Evolutionary conservation across 352 stramenopile species (phyloP).

Genomic region (Phytophthora idaei): DNA sequence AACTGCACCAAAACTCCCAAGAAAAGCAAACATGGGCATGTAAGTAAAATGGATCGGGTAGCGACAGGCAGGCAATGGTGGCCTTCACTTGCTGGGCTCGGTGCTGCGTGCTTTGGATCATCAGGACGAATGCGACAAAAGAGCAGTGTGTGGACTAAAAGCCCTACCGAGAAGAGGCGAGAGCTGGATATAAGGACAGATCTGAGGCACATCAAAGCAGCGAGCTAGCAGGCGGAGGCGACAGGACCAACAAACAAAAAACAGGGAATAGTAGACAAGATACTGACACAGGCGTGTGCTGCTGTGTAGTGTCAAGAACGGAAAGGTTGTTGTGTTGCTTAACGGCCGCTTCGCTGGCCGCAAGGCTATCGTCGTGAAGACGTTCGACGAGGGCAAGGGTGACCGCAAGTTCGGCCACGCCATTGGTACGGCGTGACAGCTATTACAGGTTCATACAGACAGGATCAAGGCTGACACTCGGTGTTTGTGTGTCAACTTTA

Average conservation of each 20-base stretch:
- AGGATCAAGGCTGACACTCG: conserved; percentile 2
- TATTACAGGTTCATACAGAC: conserved; percentile 10
- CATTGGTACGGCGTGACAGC: conserved; percentile 67
- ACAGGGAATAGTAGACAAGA: conserved; percentile 2
- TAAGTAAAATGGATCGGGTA: conserved; percentile 49
- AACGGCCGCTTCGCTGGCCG: conserved; percentile 98
- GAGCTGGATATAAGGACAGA: conserved; percentile 14
- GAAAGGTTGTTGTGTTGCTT: conserved; percentile 99
- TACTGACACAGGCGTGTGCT: conserved; percentile 23
- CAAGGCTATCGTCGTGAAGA: conserved; percentile 99
- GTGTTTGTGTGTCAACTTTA: conserved; percentile 8
- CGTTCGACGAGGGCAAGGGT: conserved; percentile 95
- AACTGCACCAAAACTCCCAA: conserved; percentile 86
- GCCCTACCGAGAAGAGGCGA: background rate
- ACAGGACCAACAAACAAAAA: conserved; percentile 10
- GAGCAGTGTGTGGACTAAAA: conserved; percentile 4
- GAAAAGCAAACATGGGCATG: conserved; percentile 86
- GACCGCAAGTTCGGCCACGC: conserved; percentile 98
- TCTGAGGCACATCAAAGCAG: conserved; percentile 10
- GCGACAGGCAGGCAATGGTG: background rate
- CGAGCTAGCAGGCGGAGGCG: conserved; percentile 4
- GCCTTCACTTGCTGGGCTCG: conserved; percentile 5
- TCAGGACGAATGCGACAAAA: background rate
- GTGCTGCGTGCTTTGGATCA: conserved; percentile 22
- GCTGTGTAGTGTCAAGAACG: conserved; percentile 93